Percentiles rank a stretch among this genome's conserved stretches.
phyloP scores from a whole-genome alignment of 2,329 filamentous ascomycete genomes.

The Claviceps monticola region DNA sequence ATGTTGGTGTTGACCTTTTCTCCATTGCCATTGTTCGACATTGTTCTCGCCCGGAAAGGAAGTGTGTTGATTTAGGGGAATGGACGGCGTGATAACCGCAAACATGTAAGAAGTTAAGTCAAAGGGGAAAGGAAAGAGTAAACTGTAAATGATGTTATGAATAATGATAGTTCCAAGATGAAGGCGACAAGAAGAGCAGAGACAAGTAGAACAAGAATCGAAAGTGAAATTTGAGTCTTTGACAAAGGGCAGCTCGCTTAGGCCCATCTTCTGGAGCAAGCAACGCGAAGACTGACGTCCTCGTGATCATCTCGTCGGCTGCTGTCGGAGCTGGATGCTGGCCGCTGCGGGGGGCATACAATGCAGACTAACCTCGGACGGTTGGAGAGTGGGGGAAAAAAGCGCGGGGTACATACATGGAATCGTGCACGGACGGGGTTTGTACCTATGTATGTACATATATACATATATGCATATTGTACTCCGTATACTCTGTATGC shows the following conservation, averaged over 20 bases:
- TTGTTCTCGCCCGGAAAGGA: constrained; percentile 6
- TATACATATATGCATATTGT: too few relatives aligned
- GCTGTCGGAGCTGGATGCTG: background rate
- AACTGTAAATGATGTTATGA: too few relatives aligned
- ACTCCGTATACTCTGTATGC: too few relatives aligned
- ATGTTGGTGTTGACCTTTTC: constrained; percentile 94
- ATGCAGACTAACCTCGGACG: constrained; percentile 4
- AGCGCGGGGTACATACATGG: too few relatives aligned
- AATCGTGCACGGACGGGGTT: too few relatives aligned
- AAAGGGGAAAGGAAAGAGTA: too few relatives aligned
- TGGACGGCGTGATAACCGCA: background rate
- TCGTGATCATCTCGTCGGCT: constrained; percentile 1
- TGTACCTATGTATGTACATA: too few relatives aligned
- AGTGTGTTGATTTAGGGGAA: background rate
- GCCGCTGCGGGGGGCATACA: background rate
- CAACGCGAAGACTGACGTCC: background rate
- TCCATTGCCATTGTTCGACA: constrained; percentile 27
- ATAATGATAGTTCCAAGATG: background rate
- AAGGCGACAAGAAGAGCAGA: background rate
- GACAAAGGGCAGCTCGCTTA: background rate
- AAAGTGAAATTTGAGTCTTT: background rate
- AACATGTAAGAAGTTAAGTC: too few relatives aligned
- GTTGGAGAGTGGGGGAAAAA: background rate
- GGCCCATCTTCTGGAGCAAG: background rate
- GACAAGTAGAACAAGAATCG: background rate